Percentiles rank a stretch among this genome's conserved stretches.
phyloP scores from a whole-genome alignment of 805 yeast species.

The Saccharomyces paradoxus region DNA sequence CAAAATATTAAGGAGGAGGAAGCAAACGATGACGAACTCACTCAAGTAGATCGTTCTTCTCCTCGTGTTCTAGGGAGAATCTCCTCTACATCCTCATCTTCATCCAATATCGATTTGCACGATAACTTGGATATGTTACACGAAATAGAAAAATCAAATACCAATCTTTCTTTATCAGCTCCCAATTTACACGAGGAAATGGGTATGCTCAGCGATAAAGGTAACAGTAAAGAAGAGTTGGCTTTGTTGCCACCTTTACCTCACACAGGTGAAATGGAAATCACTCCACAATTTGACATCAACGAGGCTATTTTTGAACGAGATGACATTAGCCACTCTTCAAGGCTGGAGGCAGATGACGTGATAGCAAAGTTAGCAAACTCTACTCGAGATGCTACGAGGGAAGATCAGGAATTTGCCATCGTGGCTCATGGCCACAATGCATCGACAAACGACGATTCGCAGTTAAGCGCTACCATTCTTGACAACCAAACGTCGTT shows the following conservation, averaged over 20 bases:
- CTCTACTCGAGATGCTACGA: not conserved
- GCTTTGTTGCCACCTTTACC: conserved; percentile 21
- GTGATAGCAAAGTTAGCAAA: not conserved
- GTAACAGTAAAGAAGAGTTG: conserved; percentile 15
- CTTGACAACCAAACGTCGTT: conserved; percentile 12
- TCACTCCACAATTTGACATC: not conserved
- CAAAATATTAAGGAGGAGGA: conserved; percentile 7
- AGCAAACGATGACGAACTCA: not conserved
- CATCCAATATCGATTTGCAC: not conserved
- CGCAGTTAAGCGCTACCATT: not conserved
- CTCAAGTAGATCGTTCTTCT: not conserved
- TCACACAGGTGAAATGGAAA: conserved; percentile 8
- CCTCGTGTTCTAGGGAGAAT: not conserved
- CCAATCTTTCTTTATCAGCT: not conserved
- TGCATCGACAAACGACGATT: not conserved
- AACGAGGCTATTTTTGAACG: not conserved
- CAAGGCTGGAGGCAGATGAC: not conserved
- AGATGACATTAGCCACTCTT: not conserved
- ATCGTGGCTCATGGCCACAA: not conserved
- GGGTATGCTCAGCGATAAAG: not conserved
- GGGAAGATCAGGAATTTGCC: not conserved
- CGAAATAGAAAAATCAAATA: not conserved
- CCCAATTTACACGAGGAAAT: not conserved
- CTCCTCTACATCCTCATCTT: not conserved
- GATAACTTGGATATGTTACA: not conserved